phyloP scores from a whole-genome alignment of 2,329 filamentous ascomycete species.

The Dichotomopilus funicola region DNA sequence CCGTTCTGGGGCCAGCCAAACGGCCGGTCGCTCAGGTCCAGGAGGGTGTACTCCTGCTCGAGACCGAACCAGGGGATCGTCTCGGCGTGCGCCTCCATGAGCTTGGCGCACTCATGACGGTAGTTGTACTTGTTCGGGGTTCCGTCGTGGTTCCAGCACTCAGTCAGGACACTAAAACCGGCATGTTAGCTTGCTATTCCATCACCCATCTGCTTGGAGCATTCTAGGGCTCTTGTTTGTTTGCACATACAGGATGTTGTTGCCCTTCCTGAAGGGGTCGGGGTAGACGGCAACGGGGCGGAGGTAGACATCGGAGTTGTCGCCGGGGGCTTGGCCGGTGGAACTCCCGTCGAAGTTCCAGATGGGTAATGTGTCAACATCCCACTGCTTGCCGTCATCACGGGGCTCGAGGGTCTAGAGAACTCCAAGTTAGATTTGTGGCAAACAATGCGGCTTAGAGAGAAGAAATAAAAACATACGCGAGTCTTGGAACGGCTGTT shows the following conservation, averaged over 20 bases:
- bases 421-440: constrained; percentile 23
- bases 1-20: constrained; percentile 78
- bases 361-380: constrained; percentile 26
- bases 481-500: constrained; percentile 90
- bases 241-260: constrained; percentile 17
- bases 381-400: constrained; percentile 14
- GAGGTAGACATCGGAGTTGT: constrained; percentile 97
- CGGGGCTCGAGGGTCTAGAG: constrained; percentile 37
- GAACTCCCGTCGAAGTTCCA: constrained; percentile 61
- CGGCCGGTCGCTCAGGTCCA: constrained; percentile 78
- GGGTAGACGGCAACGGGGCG: constrained; percentile 72
- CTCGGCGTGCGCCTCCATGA: constrained; percentile 80
- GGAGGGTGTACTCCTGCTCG: constrained; percentile 86
- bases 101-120: constrained; percentile 81
- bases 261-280: constrained; percentile 60
- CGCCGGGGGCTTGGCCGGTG: constrained; percentile 83
- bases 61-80: constrained; percentile 96
- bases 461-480: constrained; percentile 52
- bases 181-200: neutral
- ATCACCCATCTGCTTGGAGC: no score
- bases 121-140: constrained; percentile 97
- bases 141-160: constrained; percentile 73
- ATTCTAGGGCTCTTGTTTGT: neutral
- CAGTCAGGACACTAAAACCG: constrained; percentile 67
- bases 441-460: neutral